Base-by-base conservation (phyloP, 192 early-diverging fungal genomes). In the Coemansia sp. region DNA sequence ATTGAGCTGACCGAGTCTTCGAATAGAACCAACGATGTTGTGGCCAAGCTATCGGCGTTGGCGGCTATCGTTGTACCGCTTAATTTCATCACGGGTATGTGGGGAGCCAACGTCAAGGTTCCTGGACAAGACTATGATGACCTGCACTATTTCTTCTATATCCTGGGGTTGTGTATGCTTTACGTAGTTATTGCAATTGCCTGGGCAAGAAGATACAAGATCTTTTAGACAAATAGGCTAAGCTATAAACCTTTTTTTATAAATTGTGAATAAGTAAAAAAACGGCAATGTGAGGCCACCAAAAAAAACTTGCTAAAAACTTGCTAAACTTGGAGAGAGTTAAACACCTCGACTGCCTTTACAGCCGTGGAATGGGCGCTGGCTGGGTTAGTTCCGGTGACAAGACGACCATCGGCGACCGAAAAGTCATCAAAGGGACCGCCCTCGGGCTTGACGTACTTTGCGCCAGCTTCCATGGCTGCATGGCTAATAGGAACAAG, bases 41-140 rank as follows among this genome's bases (percentile, higher is more conserved):
- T 97, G 18, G 86, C 89, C 46, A 84, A 86, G 50, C 81, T 98
- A 62, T 94, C 93, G 1, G 87, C 89, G 7, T 48, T 97, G 38
- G 95, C 91, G 0, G 85, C 83, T 23, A 88, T 98, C 30, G 64
- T 98, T 14, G 81, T 98, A 20, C 95, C 95, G 11, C 65, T 97
- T 50, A 94, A 94, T 51, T 64, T 97, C 47, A 79, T 95, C 22
- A 93, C 94, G 0, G 92, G 90, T 15, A 64, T 85, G 46, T 82
- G 77, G 77, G 83, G 83, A 41, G 71, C 78, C 14, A 80, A 81
- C 36, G 77, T 81, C 45, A 71, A 67, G 32, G 78, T 80, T 0
- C 75, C 75, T 11, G 64, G 68, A 0, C 75, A 77, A 28, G 70
- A 77, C 30, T 53, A 54, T 22, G 65, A 64, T 9, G 58, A 65